phyloP scores from a whole-genome alignment of 805 yeast genomes.

The Kuraishia piskuri region DNA sequence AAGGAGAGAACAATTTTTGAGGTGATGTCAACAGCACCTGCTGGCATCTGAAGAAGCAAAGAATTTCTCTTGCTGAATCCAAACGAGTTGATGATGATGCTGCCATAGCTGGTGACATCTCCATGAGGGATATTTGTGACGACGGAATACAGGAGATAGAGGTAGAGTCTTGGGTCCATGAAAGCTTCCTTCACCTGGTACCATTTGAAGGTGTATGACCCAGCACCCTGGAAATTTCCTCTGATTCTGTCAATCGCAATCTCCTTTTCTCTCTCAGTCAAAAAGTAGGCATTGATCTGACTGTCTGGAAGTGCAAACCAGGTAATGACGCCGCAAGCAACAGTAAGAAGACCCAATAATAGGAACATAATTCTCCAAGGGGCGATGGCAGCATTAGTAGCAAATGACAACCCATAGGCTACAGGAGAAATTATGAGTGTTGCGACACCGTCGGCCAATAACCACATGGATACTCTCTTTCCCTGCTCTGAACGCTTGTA shows the following conservation, averaged over 20 bases:
- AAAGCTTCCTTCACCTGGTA: slow-evolving; percentile 39
- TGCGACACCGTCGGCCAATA: background rate
- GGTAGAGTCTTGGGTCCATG: slow-evolving; percentile 41
- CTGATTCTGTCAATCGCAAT: slow-evolving; percentile 35
- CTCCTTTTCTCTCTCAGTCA: slow-evolving; percentile 24
- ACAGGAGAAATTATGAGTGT: slow-evolving; percentile 1
- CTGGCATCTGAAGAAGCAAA: slow-evolving; percentile 47
- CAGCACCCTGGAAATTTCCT: slow-evolving; percentile 42
- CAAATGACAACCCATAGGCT: background rate
- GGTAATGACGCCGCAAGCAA: slow-evolving; percentile 36
- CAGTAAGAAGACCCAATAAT: slow-evolving; percentile 46
- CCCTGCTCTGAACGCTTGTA: slow-evolving; percentile 3
- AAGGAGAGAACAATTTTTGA: slow-evolving; percentile 22
- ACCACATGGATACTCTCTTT: background rate
- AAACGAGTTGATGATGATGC: slow-evolving; percentile 41
- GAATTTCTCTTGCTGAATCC: slow-evolving; percentile 37
- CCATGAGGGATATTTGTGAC: slow-evolving; percentile 43
- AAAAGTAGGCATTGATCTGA: background rate
- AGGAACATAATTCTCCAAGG: slow-evolving; percentile 52
- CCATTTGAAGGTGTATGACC: slow-evolving; percentile 34
- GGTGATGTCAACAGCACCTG: slow-evolving; percentile 39
- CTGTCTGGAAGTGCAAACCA: slow-evolving; percentile 22
- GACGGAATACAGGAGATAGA: slow-evolving; percentile 41
- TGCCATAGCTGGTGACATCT: slow-evolving; percentile 44
- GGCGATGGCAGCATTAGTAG: slow-evolving; percentile 14